Evolutionary conservation across 805 yeast genomes (phyloP).

Genomic region (Candida insectorum): DNA sequence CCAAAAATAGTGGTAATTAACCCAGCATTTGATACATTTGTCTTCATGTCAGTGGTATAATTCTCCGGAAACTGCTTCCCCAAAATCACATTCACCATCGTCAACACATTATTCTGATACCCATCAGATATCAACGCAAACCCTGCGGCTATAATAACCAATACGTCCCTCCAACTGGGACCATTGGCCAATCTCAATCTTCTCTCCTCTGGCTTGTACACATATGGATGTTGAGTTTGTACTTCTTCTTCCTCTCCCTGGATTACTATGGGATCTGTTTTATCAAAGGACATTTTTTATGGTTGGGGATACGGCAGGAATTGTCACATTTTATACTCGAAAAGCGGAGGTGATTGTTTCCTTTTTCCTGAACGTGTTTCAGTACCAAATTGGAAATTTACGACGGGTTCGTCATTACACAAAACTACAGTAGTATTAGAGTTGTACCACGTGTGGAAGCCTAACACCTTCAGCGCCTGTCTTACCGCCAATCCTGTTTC

Average conservation of each 20-base stretch:
- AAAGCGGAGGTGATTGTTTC: too few species aligned
- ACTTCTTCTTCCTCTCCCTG: neutral
- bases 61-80: constrained; percentile 43
- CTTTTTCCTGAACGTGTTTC: too few species aligned
- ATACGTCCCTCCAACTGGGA: constrained; percentile 24
- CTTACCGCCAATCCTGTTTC: too few species aligned
- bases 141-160: constrained; percentile 63
- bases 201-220: constrained; percentile 34
- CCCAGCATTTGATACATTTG: constrained; percentile 67
- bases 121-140: constrained; percentile 77
- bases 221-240: constrained; percentile 2
- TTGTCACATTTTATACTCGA: too few species aligned
- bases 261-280: neutral
- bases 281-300: constrained; percentile 1
- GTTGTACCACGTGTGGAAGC: too few species aligned
- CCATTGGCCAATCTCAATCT: constrained; percentile 23
- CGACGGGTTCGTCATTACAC: too few species aligned
- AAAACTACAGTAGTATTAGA: too few species aligned
- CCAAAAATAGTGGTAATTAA: constrained; percentile 71
- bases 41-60: constrained; percentile 47
- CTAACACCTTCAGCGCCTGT: too few species aligned
- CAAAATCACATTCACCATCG: constrained; percentile 62
- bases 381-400: too few species aligned
- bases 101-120: constrained; percentile 71
- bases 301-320: too few species aligned